These are phyloP conservation scores for Saccharomyces hybrid DNA, from an alignment of 1,139 yeast species.

Conservation along the genomic window DNA sequence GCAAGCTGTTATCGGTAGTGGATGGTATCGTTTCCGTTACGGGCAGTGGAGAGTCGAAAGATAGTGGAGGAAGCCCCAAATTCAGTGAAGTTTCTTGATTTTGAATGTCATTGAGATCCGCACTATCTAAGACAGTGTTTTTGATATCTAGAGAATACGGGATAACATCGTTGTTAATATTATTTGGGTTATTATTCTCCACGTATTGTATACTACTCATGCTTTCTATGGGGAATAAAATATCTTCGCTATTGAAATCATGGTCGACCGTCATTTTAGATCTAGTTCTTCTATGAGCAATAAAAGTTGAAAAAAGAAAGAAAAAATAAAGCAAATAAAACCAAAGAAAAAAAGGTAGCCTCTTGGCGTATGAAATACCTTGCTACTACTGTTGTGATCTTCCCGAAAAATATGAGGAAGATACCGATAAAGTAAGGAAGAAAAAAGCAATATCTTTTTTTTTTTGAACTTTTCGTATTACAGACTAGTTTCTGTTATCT, in stretches of 20 bases:
- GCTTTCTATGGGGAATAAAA: background rate
- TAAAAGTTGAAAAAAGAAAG: background rate
- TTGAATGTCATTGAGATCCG: background rate
- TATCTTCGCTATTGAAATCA: background rate
- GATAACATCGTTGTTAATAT: background rate
- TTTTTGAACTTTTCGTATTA: background rate
- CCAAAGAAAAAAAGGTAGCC: background rate
- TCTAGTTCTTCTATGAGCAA: background rate
- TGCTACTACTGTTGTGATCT: background rate
- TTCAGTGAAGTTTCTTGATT: background rate
- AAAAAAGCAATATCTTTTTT: background rate
- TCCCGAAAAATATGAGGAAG: background rate
- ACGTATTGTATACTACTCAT: background rate
- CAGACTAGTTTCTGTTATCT: background rate
- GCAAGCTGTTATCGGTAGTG: background rate
- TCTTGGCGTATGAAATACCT: background rate
- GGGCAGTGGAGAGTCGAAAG: background rate
- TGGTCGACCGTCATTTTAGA: background rate
- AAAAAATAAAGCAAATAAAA: background rate
- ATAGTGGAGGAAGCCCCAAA: background rate
- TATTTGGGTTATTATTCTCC: background rate
- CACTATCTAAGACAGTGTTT: background rate
- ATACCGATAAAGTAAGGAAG: background rate
- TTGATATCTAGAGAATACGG: background rate
- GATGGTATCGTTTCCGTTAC: background rate